These are phyloP conservation scores for Arctium lappa DNA, from an alignment of 129 eudicot species.

Conservation along the genomic window DNA sequence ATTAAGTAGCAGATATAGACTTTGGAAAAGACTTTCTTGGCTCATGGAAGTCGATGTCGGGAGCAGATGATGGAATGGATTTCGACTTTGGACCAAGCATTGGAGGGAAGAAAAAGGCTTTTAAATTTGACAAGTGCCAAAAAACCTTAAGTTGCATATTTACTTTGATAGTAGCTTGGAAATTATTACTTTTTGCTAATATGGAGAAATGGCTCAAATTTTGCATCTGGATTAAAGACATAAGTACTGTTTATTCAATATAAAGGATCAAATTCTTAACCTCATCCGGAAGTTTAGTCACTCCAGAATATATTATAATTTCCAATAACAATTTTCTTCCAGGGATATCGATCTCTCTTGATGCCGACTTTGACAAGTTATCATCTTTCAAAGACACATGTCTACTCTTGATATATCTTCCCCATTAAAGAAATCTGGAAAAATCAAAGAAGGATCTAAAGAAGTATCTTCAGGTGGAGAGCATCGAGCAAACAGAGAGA, in stretches of 20 bases:
- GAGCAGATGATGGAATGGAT: slow-evolving; percentile 43
- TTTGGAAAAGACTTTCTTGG: slow-evolving; percentile 52
- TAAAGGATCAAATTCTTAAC: too few relatives aligned
- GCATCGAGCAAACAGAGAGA: slow-evolving; percentile 33
- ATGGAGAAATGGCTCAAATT: background rate
- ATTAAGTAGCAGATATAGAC: slow-evolving; percentile 44
- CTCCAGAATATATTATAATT: background rate
- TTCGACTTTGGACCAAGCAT: slow-evolving; percentile 46
- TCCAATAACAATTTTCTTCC: background rate
- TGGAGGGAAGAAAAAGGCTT: slow-evolving; percentile 50
- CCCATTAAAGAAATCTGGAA: slow-evolving; percentile 34
- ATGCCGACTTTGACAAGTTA: slow-evolving; percentile 52
- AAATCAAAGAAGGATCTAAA: slow-evolving; percentile 33
- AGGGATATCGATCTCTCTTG: slow-evolving; percentile 73
- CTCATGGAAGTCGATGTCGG: slow-evolving; percentile 37
- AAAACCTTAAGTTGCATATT: background rate
- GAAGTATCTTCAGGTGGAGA: slow-evolving; percentile 31
- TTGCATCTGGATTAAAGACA: too few relatives aligned
- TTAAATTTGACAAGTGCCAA: slow-evolving; percentile 42
- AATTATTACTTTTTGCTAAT: background rate
- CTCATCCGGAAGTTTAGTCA: too few relatives aligned
- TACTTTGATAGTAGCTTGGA: background rate
- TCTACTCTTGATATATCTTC: slow-evolving; percentile 58
- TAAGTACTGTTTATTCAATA: too few relatives aligned
- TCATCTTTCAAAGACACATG: slow-evolving; percentile 62